Conservation (phyloP, 192 early-diverging fungal species). For the Podila minutissima region DNA sequence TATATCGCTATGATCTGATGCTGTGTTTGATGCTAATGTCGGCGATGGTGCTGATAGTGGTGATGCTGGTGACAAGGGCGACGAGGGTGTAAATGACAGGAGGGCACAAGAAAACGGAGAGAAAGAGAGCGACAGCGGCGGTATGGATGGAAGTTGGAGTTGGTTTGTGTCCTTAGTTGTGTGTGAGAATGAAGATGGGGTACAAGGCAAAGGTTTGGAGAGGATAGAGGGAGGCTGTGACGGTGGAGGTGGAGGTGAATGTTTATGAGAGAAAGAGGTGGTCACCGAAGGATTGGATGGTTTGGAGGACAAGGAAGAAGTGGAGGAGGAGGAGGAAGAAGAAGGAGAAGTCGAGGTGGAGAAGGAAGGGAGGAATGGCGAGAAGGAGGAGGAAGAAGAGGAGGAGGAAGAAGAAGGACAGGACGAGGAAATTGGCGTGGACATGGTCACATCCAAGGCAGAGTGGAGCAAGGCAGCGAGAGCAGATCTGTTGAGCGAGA, state of each 20-base stretch:
- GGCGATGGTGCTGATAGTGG: conserved; percentile 14
- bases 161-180: conserved; percentile 9
- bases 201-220: neutral
- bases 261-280: neutral
- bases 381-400: conserved; percentile 2
- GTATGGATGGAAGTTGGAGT: conserved; percentile 20
- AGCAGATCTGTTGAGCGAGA: too few species aligned
- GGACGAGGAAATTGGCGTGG: neutral
- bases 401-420: neutral
- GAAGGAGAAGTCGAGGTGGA: conserved; percentile 12
- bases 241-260: neutral
- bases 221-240: neutral
- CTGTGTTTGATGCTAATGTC: neutral
- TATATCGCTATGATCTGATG: neutral
- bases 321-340: neutral
- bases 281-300: too few species aligned
- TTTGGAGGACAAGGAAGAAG: conserved; percentile 5
- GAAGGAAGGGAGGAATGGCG: conserved; percentile 5
- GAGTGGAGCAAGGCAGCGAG: neutral
- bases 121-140: conserved; percentile 31
- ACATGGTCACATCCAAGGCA: neutral
- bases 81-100: conserved; percentile 13
- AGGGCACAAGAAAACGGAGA: conserved; percentile 33
- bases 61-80: conserved; percentile 4
- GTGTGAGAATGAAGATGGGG: neutral